Base-by-base conservation (phyloP, 768 basidiomycete genomes). In the Boletus reticulatus region DNA sequence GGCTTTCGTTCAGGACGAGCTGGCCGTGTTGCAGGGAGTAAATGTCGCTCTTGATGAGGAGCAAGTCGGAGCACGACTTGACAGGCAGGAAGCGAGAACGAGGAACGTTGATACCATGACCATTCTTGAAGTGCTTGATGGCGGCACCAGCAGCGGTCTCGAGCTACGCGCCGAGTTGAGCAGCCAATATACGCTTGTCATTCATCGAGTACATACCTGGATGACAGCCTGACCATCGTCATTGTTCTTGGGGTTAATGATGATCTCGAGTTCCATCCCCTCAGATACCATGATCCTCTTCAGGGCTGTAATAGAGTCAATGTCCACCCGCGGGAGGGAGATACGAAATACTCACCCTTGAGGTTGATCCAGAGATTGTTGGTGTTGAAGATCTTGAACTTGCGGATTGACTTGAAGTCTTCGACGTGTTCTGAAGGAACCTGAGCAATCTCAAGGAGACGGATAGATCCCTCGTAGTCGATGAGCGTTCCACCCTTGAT, bases 331-430 rank as follows among this genome's bases (percentile, higher is more conserved):
- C 45, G 39, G 31, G 37, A 37, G 50, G 48, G 34, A 8, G 48
- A 47, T 14, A 14, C 7, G 45, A 52, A 12, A 24, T 20, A 44
- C 68, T 48, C 36, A 75, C 78, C 78, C 66, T 72, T 74, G 46
- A 84, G 70, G 63, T 82, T 75, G 65, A 81, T 74, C 80, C 80
- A 85, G 51, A 85, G 66, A 65, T 84, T 86, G 73, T 87, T 87
- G 24, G 85, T 84, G 73, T 87, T 87, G 80, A 89, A 86, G 63
- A 86, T 84, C 76, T 88, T 87, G 83, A 92, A 92, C 70, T 87
- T 88, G 59, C 87, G 80, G 43, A 85, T 76, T 65, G 80, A 82
- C 68, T 87, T 87, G 81, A 88, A 88, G 67, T 87, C 86, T 65
- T 88, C 84, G 47, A 86, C 74, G 63, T 88, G 87, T 67, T 87